Base-by-base conservation (phyloP, 129 eudicot genomes). In the sunflower (Helianthus annuus) region DNA sequence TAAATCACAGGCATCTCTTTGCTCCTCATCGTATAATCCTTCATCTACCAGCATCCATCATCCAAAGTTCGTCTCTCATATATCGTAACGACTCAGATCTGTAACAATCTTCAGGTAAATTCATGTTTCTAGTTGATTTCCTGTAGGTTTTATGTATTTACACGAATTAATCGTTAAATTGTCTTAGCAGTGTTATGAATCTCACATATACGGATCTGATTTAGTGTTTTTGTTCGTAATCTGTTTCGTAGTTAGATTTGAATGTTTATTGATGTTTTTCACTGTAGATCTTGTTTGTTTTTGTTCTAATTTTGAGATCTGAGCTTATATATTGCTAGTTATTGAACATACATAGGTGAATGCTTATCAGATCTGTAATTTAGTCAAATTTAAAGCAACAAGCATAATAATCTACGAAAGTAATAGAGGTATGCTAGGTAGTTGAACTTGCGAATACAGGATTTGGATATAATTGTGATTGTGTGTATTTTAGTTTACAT, bases 81-180 rank as follows among this genome's bases (percentile, higher is more conserved):
- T 59, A 11, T 59, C 65, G 10, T 29, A 12, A 1, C 65, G 42
- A 32, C 65, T 12, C 65, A 59, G 65, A 59, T 59, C 65, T 12
- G 44, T 59, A 16, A 59, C 65, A 1, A 11, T 32, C 44, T 59
- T 58, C 44, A 59, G 65, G 65, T 59, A 15, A 29, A 59, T 59
- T 59, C 14, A 59, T 2, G 19, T 59, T 59, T 5, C 65, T 13
- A 59, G 65, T 59, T 5, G 65, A 32, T 59, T 59, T 59, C 11
- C 16, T 1, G 13, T 59, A 27, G 17, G 10, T 59, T 59, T 59
- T 59, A 40, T 5, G 17, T 59, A 27, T 59, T 59, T 1, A 59
- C 13, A 29, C 32, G 64, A 59, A 29, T 29, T 59, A 4, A 29
- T 59, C 10, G 44, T 13, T 59, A 29, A n/a, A 59, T 29, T 29